Evolutionary conservation across 805 yeast species (phyloP), one percentile per base, ranked within the genome.

Genomic region (Saccharomyces paradoxus): DNA sequence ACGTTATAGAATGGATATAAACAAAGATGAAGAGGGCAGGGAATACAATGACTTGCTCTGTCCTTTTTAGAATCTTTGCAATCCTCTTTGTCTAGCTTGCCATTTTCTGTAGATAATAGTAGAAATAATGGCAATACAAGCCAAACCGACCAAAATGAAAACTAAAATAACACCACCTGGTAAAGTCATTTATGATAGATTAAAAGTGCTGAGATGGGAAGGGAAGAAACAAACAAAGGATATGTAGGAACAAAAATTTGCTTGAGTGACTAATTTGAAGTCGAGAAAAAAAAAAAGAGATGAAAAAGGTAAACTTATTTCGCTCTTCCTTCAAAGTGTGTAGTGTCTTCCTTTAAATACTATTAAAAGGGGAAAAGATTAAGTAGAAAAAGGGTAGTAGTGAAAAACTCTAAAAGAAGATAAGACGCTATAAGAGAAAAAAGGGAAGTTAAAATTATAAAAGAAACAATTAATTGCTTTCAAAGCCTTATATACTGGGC

Each of bases 151-250:
- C 55, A 70, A 61, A 56, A 70, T 74, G 74, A 83, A 82, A 62
- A 84, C 89, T 70, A 83, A 77, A 71, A 83, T 83, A 75, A 84
- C 88, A 74, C 89, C 89, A 60, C 83, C 77, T 72, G 89, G 87
- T 68, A 83, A 77, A 55, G 52, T 48, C 53, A 52, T 55, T 48
- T 41, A 50, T 52, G 53, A 37, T 37, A 37, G 12, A 37, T 37
- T 37, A 37, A 3, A 17, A 37, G 44, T 17, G 24, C 17, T 37
- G 44, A 37, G 3, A n/a, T 17, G 44, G 13, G 44, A 17, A 17
- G 44, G 13, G 44, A 8, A 17, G 44, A 37, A 37, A 37, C 44
- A 37, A 37, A 37, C 44, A 37, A 37, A 37, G 44, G 44, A 37
- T 17, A 37, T 37, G 22, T 17, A 17, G 12, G 12, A 17, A 37